Conservation (phyloP, 2,329 filamentous ascomycete genomes). For the Microsporum canis region DNA sequence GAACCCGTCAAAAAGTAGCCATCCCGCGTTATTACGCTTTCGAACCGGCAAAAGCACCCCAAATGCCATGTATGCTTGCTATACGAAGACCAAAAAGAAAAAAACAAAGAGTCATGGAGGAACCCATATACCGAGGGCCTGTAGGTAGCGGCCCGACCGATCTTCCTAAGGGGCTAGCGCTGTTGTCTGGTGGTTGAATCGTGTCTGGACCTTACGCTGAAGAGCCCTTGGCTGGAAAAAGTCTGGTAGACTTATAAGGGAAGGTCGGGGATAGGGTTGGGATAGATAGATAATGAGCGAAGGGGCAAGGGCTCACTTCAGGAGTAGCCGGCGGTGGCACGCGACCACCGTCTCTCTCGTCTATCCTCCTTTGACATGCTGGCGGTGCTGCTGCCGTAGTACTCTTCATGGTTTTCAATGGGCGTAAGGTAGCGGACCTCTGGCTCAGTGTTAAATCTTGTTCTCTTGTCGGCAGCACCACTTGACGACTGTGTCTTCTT, state of each 20-base stretch:
- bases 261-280: background rate
- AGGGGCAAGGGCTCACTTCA: background rate
- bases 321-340: background rate
- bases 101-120: background rate
- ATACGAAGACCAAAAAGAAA: background rate
- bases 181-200: background rate
- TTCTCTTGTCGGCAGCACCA: constrained; percentile 23
- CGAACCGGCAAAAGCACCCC: background rate
- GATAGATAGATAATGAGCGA: background rate
- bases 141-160: background rate
- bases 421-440: constrained; percentile 39
- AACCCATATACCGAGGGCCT: background rate
- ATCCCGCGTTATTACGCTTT: background rate
- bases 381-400: constrained; percentile 31
- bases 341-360: constrained; percentile 36
- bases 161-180: background rate
- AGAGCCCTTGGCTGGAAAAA: background rate
- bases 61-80: background rate
- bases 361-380: constrained; percentile 38
- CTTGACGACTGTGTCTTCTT: constrained; percentile 29
- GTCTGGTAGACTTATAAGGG: background rate
- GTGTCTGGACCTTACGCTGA: background rate
- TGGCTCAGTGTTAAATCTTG: constrained; percentile 36
- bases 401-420: constrained; percentile 39
- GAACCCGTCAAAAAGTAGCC: background rate